These are phyloP conservation scores for Boletus coccyginus DNA, from an alignment of 768 basidiomycete species.

Conservation along the genomic window DNA sequence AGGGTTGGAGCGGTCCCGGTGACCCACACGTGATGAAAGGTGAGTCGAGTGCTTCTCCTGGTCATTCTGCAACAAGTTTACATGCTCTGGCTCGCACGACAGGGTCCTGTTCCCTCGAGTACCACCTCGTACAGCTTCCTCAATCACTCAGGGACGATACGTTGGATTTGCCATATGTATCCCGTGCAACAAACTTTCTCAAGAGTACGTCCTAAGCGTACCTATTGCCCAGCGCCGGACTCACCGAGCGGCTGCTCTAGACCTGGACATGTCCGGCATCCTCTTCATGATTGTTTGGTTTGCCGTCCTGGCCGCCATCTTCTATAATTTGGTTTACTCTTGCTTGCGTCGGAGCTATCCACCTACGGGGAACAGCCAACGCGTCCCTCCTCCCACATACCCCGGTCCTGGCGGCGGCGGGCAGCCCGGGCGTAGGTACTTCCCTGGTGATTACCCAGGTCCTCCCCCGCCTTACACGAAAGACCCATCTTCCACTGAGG, in stretches of 20 bases:
- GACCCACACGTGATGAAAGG: conserved; percentile 87
- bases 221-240: background rate
- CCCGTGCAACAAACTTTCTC: conserved; percentile 18
- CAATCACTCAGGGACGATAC: conserved; percentile 24
- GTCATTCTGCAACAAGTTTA: background rate
- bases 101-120: conserved; percentile 89
- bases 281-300: conserved; percentile 60
- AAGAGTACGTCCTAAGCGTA: conserved; percentile 13
- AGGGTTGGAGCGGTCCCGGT: conserved; percentile 83
- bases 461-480: conserved; percentile 59
- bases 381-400: conserved; percentile 27
- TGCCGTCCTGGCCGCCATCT: conserved; percentile 46
- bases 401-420: conserved; percentile 24
- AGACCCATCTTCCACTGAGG: conserved; percentile 27
- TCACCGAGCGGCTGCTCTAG: conserved; percentile 29
- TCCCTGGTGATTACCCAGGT: conserved; percentile 49
- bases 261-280: conserved; percentile 43
- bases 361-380: conserved; percentile 31
- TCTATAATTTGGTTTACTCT: conserved; percentile 58
- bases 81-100: background rate
- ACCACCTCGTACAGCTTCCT: conserved; percentile 73
- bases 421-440: conserved; percentile 42
- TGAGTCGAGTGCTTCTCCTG: conserved; percentile 25
- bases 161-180: conserved; percentile 1
- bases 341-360: conserved; percentile 40